phyloP scores from a whole-genome alignment of 768 basidiomycete species.

The Boletus barrowsii region DNA sequence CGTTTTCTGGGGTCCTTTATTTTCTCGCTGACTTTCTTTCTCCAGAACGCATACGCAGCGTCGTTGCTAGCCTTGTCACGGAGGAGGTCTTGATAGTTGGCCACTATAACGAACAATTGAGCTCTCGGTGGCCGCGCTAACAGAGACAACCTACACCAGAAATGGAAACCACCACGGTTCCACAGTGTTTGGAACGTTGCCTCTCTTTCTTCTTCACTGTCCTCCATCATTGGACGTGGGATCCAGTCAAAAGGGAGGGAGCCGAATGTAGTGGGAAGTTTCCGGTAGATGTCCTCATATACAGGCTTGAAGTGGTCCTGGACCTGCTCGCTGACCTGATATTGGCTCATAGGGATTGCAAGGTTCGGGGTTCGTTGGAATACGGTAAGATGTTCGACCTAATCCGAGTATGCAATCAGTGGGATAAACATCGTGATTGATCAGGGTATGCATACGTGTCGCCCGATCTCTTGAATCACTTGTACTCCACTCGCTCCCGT shows the following conservation, averaged over 20 bases:
- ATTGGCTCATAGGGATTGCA: constrained; percentile 10
- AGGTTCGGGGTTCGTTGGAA: constrained; percentile 20
- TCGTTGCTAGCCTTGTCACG: neutral
- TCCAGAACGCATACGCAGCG: constrained; percentile 7
- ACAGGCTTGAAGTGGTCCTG: constrained; percentile 11
- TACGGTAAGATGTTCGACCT: constrained; percentile 7
- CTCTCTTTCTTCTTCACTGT: constrained; percentile 9
- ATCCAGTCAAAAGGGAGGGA: neutral
- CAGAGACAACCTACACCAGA: constrained; percentile 4
- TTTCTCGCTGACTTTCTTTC: constrained; percentile 1
- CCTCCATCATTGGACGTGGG: constrained; percentile 5
- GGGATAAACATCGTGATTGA: neutral
- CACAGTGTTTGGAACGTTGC: constrained; percentile 6
- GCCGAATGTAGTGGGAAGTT: neutral
- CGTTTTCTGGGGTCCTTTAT: constrained; percentile 2
- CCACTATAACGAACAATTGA: neutral
- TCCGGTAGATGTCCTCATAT: constrained; percentile 8
- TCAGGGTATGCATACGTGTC: neutral
- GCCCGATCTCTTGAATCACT: constrained; percentile 12
- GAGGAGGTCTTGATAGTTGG: constrained; percentile 7
- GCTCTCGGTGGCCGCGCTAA: neutral
- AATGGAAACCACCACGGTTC: constrained; percentile 7
- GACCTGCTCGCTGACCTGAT: constrained; percentile 2
- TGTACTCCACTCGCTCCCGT: constrained; percentile 18
- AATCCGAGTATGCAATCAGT: neutral